Base-by-base conservation (phyloP, 441 rosid genomes). In the Arabidopsis hybrid region DNA sequence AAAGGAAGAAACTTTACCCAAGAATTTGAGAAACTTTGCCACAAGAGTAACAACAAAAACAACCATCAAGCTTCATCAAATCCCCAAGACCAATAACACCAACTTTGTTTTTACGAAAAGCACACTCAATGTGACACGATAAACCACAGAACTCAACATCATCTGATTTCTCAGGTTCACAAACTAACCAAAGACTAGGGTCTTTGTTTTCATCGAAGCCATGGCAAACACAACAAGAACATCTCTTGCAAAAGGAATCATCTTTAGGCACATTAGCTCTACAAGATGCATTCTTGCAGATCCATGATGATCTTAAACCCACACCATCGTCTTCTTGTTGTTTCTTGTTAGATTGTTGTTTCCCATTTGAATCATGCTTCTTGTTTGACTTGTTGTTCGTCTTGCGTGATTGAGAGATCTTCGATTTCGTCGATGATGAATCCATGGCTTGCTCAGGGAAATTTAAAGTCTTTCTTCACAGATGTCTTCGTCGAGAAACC, bases 141-240 rank as follows among this genome's bases (percentile, higher is more conserved):
- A 89, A 71, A 42, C 97, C 97, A 79, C 99, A 96, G 71, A 89
- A 89, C 60, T 88, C 97, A 59, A 78, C 85, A 72, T 83, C 81
- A 56, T 85, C 88, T 59, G 83, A 80, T 60, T 53, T 67, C 63
- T 91, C 99, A 35, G 98, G 83, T 36, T 91, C 76, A 72, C 99
- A 96, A 49, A 89, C 91, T 80, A 96, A 83, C 99, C 99, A 96
- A 46, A 91, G 98, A 80, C 99, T 93, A 9, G 98, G 98, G 71
- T 96, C 99, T 79, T 96, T 96, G 82, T 96, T 96, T 65, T 93
- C 97, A 76, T 96, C 99, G 77, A 90, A 96, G 31, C 76, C 69
- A 80, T 93, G 97, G 74, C 99, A 96, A 52, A 96, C 89, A 63
- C 97, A 93, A 78, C 99, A 96, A 63, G 99, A 96, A 77, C 99